These are phyloP conservation scores for Microstroma glucosiphilum DNA, from an alignment of 1,284 basidiomycete genomes.

Conservation along the genomic window DNA sequence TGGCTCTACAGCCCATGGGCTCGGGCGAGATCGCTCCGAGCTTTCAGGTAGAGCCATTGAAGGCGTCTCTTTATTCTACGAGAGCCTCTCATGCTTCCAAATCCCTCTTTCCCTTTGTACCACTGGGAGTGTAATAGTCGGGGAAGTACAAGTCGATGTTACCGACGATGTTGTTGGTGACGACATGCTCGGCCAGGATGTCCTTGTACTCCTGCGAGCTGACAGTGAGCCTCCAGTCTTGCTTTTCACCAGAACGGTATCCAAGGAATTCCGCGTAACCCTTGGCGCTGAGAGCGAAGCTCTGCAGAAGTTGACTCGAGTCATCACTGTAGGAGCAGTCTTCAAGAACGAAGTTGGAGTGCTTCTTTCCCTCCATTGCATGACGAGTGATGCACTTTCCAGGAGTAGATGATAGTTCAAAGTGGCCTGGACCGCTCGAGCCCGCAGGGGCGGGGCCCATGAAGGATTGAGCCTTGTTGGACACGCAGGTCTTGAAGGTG, in stretches of 20 bases:
- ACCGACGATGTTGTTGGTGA: too few relatives aligned
- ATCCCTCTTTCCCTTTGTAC: too few relatives aligned
- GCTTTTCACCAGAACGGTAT: neutral
- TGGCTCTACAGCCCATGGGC: too few relatives aligned
- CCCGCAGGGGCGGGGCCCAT: neutral
- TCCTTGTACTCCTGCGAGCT: neutral
- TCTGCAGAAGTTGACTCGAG: neutral
- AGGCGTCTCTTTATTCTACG: too few relatives aligned
- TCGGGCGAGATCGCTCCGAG: too few relatives aligned
- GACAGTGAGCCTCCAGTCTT: neutral
- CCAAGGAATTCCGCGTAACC: neutral
- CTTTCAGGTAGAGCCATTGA: too few relatives aligned
- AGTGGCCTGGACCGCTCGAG: neutral
- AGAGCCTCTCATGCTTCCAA: too few relatives aligned
- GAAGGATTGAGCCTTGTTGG: neutral
- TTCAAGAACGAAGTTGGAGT: neutral
- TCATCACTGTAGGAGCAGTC: neutral
- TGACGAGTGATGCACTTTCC: neutral
- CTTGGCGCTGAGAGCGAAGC: neutral
- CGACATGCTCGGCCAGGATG: neutral
- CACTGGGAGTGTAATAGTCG: too few relatives aligned
- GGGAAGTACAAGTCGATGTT: too few relatives aligned
- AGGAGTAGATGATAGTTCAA: neutral
- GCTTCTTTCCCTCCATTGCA: neutral
- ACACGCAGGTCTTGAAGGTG: neutral